Percentiles rank a stretch among this genome's conserved stretches.
These are phyloP conservation scores for Phytophthora hibernalis DNA, from an alignment of 352 stramenopile species.

Conservation along the genomic window DNA sequence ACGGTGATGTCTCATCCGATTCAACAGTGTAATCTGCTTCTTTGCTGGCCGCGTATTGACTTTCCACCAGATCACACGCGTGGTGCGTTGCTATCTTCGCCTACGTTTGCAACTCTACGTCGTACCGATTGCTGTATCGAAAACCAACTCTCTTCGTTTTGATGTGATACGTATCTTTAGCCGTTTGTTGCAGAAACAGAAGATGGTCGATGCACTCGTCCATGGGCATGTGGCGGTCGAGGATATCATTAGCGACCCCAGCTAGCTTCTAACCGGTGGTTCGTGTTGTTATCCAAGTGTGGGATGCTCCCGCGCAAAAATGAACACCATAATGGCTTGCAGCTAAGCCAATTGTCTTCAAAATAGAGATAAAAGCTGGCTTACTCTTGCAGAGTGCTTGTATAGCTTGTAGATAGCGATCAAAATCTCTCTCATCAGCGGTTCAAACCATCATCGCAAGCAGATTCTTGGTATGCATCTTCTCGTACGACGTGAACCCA, in stretches of 20 bases:
- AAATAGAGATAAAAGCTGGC: constrained; percentile 17
- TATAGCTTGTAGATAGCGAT: constrained; percentile 1
- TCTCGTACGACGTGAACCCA: constrained; percentile 7
- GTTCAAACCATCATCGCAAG: constrained; percentile 12
- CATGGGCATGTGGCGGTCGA: constrained; percentile 11
- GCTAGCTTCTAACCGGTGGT: constrained; percentile 9
- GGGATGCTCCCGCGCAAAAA: constrained; percentile 8
- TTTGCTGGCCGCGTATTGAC: too few relatives aligned
- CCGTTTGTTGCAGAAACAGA: constrained; percentile 13
- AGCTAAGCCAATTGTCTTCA: constrained; percentile 9
- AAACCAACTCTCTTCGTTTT: constrained; percentile 11
- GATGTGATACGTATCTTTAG: background rate
- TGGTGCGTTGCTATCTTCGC: too few relatives aligned
- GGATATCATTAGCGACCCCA: constrained; percentile 17
- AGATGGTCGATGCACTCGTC: constrained; percentile 19
- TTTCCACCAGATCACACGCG: too few relatives aligned
- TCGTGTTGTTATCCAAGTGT: constrained; percentile 25
- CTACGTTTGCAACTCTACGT: background rate
- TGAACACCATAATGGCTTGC: constrained; percentile 6
- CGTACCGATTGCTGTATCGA: constrained; percentile 9
- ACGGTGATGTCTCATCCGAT: background rate
- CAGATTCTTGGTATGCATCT: constrained; percentile 10
- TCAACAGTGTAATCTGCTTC: constrained; percentile 2
- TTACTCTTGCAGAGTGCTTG: background rate
- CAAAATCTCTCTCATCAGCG: background rate